These are phyloP conservation scores for Hortiboletus campestris DNA, from an alignment of 768 basidiomycete genomes.

Conservation along the genomic window DNA sequence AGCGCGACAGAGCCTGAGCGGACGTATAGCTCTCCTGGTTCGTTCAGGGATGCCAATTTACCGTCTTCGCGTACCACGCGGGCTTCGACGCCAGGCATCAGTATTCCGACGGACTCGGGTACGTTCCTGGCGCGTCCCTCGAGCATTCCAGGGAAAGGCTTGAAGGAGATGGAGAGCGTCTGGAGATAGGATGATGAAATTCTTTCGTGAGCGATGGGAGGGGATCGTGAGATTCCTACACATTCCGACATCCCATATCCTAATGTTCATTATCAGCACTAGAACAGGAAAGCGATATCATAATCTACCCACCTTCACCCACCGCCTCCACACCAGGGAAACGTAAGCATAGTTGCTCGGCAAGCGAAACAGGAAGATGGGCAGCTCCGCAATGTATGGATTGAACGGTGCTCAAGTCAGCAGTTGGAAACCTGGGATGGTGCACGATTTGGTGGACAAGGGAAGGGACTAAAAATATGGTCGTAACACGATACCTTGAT, in stretches of 20 bases:
- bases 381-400: conserved; percentile 56
- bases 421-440: conserved; percentile 42
- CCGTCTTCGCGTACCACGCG: conserved; percentile 62
- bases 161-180: conserved; percentile 53
- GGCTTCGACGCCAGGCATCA: conserved; percentile 63
- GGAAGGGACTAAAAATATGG: conserved; percentile 57
- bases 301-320: conserved; percentile 43
- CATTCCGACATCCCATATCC: conserved; percentile 74
- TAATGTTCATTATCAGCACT: conserved; percentile 23
- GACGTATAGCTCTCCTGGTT: conserved; percentile 67
- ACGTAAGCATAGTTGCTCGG: conserved; percentile 38
- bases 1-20: conserved; percentile 52
- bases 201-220: background rate
- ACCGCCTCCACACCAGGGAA: conserved; percentile 36
- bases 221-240: conserved; percentile 38
- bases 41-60: conserved; percentile 48
- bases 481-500: conserved; percentile 53
- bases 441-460: conserved; percentile 63
- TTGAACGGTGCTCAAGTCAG: conserved; percentile 53
- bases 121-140: conserved; percentile 40
- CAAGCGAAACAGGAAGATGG: conserved; percentile 59
- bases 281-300: background rate
- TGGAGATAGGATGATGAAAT: conserved; percentile 23
- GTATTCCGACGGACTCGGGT: conserved; percentile 51
- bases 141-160: conserved; percentile 46